phyloP scores from a whole-genome alignment of 371 early-diverging fungal species.

The Mucor irregularis region DNA sequence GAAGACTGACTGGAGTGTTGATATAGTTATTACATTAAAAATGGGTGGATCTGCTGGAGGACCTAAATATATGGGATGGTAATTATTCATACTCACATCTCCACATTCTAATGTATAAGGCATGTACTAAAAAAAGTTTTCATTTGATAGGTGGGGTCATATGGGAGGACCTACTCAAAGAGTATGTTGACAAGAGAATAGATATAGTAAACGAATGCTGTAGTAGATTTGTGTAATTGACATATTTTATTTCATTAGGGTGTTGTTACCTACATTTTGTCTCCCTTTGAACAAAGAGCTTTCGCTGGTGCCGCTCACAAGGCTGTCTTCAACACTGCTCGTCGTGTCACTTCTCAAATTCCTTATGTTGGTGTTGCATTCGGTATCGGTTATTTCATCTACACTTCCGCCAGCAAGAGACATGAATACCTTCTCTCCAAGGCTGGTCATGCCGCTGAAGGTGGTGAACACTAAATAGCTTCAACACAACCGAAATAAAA shows the following conservation, averaged over 20 bases:
- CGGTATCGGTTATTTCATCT: conserved; percentile 64
- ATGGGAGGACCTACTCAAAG: conserved; percentile 75
- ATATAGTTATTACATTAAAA: conserved; percentile 16
- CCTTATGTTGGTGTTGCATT: conserved; percentile 74
- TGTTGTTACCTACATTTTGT: conserved; percentile 72
- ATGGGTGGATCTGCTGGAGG: conserved; percentile 42
- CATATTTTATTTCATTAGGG: conserved; percentile 52
- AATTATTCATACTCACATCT: background rate
- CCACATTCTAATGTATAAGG: background rate
- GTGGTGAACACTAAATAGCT: conserved; percentile 33
- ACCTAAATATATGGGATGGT: conserved; percentile 49
- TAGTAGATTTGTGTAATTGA: background rate
- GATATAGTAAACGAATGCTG: background rate
- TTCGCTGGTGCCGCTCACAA: conserved; percentile 75
- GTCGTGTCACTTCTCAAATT: conserved; percentile 70
- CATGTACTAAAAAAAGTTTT: background rate
- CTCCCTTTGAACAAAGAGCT: conserved; percentile 79
- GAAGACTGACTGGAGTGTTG: background rate
- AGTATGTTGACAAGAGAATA: conserved; percentile 27
- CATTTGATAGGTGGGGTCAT: conserved; percentile 65
- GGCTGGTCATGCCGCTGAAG: conserved; percentile 66
- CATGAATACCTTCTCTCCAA: conserved; percentile 72
- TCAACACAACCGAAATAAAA: background rate
- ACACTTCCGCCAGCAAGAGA: conserved; percentile 60
- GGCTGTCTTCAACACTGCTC: conserved; percentile 79